Evolutionary conservation across 176 grass and related monocot species (phyloP).

Genomic region (Zoysia japonica): DNA sequence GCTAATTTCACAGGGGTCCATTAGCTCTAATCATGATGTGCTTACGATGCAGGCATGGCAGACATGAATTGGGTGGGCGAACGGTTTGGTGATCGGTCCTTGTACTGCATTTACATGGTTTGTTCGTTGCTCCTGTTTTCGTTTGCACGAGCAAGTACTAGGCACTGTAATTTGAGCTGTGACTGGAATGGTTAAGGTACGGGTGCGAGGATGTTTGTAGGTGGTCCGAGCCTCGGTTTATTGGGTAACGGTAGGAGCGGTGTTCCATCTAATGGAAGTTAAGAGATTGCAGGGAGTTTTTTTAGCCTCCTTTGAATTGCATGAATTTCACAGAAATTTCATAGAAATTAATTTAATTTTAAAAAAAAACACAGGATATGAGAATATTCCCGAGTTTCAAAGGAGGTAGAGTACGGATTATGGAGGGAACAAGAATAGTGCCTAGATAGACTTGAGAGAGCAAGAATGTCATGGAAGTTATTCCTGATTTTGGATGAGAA

Average conservation of each 20-base stretch:
- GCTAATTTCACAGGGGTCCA: slow-evolving; percentile 10
- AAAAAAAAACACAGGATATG: too few species aligned
- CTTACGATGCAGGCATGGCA: slow-evolving; percentile 4
- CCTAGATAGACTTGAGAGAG: background rate
- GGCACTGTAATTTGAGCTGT: background rate
- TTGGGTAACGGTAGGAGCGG: background rate
- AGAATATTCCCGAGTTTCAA: too few species aligned
- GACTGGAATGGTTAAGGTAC: slow-evolving; percentile 5
- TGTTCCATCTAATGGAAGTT: background rate
- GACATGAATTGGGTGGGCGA: slow-evolving; percentile 27
- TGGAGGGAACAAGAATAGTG: background rate
- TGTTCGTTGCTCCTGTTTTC: slow-evolving; percentile 28
- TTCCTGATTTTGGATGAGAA: background rate
- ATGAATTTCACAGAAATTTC: too few species aligned
- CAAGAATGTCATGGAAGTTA: background rate
- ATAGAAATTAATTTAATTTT: too few species aligned
- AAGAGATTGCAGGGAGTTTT: background rate
- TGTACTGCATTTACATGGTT: slow-evolving; percentile 5
- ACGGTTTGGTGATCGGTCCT: slow-evolving; percentile 37
- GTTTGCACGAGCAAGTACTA: background rate
- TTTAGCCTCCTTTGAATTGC: too few species aligned
- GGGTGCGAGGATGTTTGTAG: slow-evolving; percentile 6
- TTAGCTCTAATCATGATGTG: background rate
- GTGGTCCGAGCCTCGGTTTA: background rate
- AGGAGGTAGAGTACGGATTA: too few species aligned